Evolutionary conservation across 805 yeast species (phyloP), one percentile per base, ranked within the genome.

Genomic region (Pichia nanzhaoensis): DNA sequence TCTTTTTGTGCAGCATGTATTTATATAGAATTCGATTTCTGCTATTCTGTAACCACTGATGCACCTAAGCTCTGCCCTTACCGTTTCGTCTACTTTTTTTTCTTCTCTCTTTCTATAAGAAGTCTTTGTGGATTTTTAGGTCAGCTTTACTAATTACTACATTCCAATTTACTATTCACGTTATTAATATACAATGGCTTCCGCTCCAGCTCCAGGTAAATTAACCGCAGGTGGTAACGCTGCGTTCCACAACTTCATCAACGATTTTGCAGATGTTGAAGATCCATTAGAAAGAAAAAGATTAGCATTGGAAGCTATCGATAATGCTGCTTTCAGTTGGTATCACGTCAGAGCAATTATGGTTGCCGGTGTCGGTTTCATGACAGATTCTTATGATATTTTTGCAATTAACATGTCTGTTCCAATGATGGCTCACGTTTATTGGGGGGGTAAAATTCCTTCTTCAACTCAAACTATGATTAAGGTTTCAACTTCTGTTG

Each of bases 361-460:
- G 65, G 88, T 86, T 61, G 95, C 95, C 12, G 88, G 96, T 73
- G 93, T 88, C 53, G 96, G 96, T 64, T 88, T 88, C 78, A 65
- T 89, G 67, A 88, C 95, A 24, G 96, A 88, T 68, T 79, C 96
- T 45, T 88, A 89, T 66, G 96, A 89, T 72, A 85, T 89, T 55
- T 89, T 88, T 58, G 90, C 96, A 54, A 88, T 88, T 57, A 85
- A 84, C 67, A 70, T 88, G 70, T 91, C 84, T 65, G 68, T 85
- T 44, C 60, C 90, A 43, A 86, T 88, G 90, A 66, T 88, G 75
- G 65, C 77, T 30, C 80, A 82, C 57, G 95, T 82, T 45, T 85
- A 66, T 73, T 88, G 90, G 89, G 67, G 64, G 16, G 79, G 80
- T 52, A 46, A 55, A 8, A 61, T 64, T 14, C 95, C 96, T 32